phyloP scores from a whole-genome alignment of 2,329 filamentous ascomycete species.

The Davidsoniella eucalypti region DNA sequence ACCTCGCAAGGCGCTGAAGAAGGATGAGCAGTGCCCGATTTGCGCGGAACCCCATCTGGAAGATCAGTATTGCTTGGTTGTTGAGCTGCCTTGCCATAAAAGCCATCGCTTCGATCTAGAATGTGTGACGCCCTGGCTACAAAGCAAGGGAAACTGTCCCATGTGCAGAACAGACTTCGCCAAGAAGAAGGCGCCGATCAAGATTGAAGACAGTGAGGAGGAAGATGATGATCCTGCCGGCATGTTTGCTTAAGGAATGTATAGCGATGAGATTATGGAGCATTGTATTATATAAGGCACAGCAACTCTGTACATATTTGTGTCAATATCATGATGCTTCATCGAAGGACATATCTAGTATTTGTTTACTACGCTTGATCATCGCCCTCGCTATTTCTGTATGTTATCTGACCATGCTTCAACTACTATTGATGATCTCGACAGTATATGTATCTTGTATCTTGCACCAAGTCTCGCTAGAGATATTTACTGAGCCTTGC shows the following conservation, averaged over 20 bases:
- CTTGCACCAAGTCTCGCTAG: too few relatives aligned
- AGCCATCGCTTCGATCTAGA: slow-evolving; percentile 48
- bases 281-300: neutral
- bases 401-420: too few relatives aligned
- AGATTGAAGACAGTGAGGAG: slow-evolving; percentile 31
- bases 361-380: too few relatives aligned
- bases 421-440: too few relatives aligned
- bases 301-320: neutral
- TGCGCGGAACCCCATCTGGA: slow-evolving; percentile 46
- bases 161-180: slow-evolving; percentile 44
- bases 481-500: slow-evolving; percentile 18
- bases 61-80: slow-evolving; percentile 45
- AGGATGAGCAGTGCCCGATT: slow-evolving; percentile 42
- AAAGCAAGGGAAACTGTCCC: slow-evolving; percentile 47
- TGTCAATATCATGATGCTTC: neutral
- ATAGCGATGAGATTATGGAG: neutral
- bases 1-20: slow-evolving; percentile 29
- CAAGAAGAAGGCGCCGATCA: slow-evolving; percentile 33
- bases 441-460: too few relatives aligned
- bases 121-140: slow-evolving; percentile 49
- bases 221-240: slow-evolving; percentile 35
- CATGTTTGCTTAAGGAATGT: slow-evolving; percentile 25
- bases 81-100: slow-evolving; percentile 44
- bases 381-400: too few relatives aligned
- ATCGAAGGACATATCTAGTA: neutral